Conservation (phyloP, 164 flowering plant genomes). For the Macadamia integrifolia region DNA sequence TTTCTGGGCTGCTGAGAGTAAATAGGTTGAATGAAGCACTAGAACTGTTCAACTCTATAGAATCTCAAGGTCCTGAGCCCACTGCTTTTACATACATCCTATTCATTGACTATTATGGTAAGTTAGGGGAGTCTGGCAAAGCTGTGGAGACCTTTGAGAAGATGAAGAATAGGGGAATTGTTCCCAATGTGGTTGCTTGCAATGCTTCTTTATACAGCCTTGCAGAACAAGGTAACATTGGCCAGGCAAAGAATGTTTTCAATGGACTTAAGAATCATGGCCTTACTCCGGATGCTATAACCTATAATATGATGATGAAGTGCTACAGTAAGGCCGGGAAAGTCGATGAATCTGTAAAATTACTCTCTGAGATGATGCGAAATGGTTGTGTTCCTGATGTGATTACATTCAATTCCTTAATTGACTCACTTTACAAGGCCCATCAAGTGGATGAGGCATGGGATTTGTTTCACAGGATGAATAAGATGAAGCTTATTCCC, state of each 20-base stretch:
- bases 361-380: slow-evolving; percentile 58
- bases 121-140: slow-evolving; percentile 53
- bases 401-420: slow-evolving; percentile 61
- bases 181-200: slow-evolving; percentile 72
- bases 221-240: slow-evolving; percentile 57
- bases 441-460: slow-evolving; percentile 75
- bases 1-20: slow-evolving; percentile 63
- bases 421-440: slow-evolving; percentile 73
- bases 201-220: slow-evolving; percentile 79
- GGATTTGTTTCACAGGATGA: slow-evolving; percentile 62
- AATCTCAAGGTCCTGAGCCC: slow-evolving; percentile 46
- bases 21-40: slow-evolving; percentile 56
- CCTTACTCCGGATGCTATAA: slow-evolving; percentile 75
- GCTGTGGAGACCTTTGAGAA: slow-evolving; percentile 70
- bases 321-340: slow-evolving; percentile 69
- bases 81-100: slow-evolving; percentile 69
- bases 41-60: slow-evolving; percentile 47
- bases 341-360: slow-evolving; percentile 67
- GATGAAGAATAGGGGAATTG: slow-evolving; percentile 74
- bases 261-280: slow-evolving; percentile 50
- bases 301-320: slow-evolving; percentile 94
- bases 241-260: slow-evolving; percentile 59
- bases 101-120: slow-evolving; percentile 87
- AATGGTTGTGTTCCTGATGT: slow-evolving; percentile 62
- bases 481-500: slow-evolving; percentile 65